Evolutionary conservation across 352 stramenopile species (phyloP), one percentile per base, ranked within the genome.

Genomic region (Phytophthora melonis): DNA sequence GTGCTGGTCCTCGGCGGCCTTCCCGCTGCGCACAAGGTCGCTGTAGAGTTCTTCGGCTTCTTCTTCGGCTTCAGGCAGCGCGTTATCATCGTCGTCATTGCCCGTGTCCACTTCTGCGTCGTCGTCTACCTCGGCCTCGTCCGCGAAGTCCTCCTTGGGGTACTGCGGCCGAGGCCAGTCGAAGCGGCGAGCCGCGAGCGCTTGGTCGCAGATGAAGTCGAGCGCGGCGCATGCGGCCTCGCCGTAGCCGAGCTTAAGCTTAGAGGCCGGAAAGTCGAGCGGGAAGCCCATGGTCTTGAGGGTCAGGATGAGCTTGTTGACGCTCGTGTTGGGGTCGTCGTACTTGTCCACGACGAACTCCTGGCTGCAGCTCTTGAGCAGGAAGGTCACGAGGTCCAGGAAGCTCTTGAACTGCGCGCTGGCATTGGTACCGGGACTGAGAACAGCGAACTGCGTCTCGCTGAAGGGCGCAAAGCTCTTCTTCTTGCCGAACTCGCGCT

Each of bases 291-390:
- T 72, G 19, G 89, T 81, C 66, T 96, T 96, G 62, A 94, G 83
- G 54, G 84, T 83, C 16, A 96, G 73, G 58, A 96, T 94, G 58
- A 96, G 85, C 63, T 96, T 96, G 83, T 96, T 96, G 73, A 94
- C 82, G 68, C 86, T 94, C 47, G 89, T 94, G 75, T 91, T 93
- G 32, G 88, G 85, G 77, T 96, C 88, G 83, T 96, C 89, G 73
- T 94, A 96, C 78, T 96, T 96, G 83, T 96, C 89, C 49, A 96
- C 83, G 23, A 84, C 79, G 62, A 96, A 92, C 18, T 94, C 89
- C 63, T 95, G 89, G 67, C 87, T 78, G 71, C 82, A 88, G 47
- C 88, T 80, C 63, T 93, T 93, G 75, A 96, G 90, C 18, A 96
- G 69, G 59, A 82, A 93, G 7, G 80, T 79, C 21, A 91, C 79